Base-by-base conservation (phyloP, 2,329 filamentous ascomycete species). In the Epichloe sylvatica region DNA sequence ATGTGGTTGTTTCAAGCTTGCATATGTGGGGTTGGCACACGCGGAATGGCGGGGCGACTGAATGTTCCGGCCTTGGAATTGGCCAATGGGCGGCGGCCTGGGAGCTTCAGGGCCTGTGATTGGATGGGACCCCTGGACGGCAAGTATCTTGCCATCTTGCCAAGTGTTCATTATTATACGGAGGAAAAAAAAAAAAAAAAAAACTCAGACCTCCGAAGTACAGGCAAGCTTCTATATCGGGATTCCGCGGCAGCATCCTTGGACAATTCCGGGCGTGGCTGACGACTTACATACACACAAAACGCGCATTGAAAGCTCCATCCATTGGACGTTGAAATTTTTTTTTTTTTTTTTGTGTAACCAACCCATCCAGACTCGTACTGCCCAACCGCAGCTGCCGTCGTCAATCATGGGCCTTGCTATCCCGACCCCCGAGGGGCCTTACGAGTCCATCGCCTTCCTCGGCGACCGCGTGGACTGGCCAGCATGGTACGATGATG, bases 401-500 rank as follows among this genome's bases (percentile, higher is more conserved):
- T 11, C 25, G 8, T 15, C 5, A 23, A 34, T n/a, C 35, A 52
- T 52, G 51, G 36, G 37, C 4, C 40, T 50, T 36, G 30, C 47
- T 12, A 35, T 47, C n/a, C 21, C 46, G 25, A 48, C 38, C 11
- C 39, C 39, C 13, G 44, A 48, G 23, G 43, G 45, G 13, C 41
- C 46, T 6, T 48, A 43, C 36, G 45, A 51, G 34, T 42, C 45
- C 9, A 42, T 53, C 19, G 21, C 35, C 11, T 39, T 47, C 47
- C 47, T 55, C 38, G 44, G 21, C 15, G 47, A 47, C 25, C 48
- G 40, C 23, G 25, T 45, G 21, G 51, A 50, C 45, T 56, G 54
- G 54, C 33, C 43, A 4, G 15, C 34, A 8, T 56, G 54, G 54
- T 25, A 49, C 15, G 49, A 51, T 25, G 46, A 48, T 3, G 41